A percentile compares a stretch with the other conserved stretches of the same genome.
Evolutionary conservation across 768 basidiomycete species (phyloP).

Genomic region (Candolleomyces aberdarensis): DNA sequence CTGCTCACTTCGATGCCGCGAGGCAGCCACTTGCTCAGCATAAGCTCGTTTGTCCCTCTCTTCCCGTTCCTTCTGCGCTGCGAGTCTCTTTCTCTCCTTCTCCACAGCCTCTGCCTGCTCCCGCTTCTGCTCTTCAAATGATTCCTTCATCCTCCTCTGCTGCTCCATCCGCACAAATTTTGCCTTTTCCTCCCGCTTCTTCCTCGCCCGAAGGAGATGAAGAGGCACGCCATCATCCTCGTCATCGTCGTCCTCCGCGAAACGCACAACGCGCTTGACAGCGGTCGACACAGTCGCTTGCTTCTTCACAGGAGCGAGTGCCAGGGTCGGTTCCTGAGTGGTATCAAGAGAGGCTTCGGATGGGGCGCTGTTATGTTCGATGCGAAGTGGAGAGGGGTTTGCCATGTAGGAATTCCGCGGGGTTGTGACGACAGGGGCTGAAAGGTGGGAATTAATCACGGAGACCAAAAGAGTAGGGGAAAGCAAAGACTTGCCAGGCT

Average conservation of each 20-base stretch:
- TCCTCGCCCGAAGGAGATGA: constrained; percentile 68
- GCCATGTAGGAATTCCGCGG: constrained; percentile 35
- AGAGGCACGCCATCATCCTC: constrained; percentile 70
- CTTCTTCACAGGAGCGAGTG: background rate
- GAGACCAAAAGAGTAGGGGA: background rate
- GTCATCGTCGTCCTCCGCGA: constrained; percentile 62
- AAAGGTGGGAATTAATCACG: constrained; percentile 3
- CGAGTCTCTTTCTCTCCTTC: constrained; percentile 46
- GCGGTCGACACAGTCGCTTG: constrained; percentile 5
- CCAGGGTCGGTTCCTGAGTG: background rate
- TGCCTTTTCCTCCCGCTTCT: constrained; percentile 71
- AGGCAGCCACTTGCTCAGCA: constrained; percentile 57
- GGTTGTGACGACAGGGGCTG: background rate
- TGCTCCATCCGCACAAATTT: constrained; percentile 61
- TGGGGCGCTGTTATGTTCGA: constrained; percentile 28
- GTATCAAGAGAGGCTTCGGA: background rate
- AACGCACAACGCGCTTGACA: constrained; percentile 59
- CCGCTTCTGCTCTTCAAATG: constrained; percentile 47
- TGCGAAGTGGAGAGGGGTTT: constrained; percentile 50
- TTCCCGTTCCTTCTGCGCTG: constrained; percentile 49
- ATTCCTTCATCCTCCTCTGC: constrained; percentile 47
- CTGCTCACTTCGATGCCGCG: constrained; percentile 59
- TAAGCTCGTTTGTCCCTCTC: constrained; percentile 52
- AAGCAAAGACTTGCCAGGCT: background rate
- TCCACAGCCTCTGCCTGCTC: constrained; percentile 44